Evolutionary conservation across 768 basidiomycete genomes (phyloP), one percentile per base, ranked within the genome.

Genomic region (Nidula microcarpa): DNA sequence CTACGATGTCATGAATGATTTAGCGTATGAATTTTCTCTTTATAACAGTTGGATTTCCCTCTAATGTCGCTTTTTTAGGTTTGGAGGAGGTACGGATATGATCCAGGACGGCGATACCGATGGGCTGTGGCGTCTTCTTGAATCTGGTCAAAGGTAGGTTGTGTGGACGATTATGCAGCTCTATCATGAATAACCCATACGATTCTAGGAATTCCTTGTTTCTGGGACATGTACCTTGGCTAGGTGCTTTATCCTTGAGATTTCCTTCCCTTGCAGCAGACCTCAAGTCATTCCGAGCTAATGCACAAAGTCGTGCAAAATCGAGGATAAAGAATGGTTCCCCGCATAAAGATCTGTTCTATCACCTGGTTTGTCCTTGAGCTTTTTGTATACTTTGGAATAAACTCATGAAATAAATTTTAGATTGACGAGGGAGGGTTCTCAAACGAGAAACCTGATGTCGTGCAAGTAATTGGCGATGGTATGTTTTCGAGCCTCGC

Each of bases 141-240:
- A 75, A 57, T 69, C 66, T 18, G 72, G 74, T 17, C 65, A 80
- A 55, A 67, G 64, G 81, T 81, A 60, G 59, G 73, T 57, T n/a
- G 17, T 36, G 36, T 34, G 17, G 9, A 17, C 23, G 17, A 34
- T 48, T 47, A 30, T 30, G 23, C 4, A 4, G 23, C 23, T 4
- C 23, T 30, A 30, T 30, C 23, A 30, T 30, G 23, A 30, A 30
- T 30, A 30, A 30, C 23, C 16, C 11, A 41, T 41, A 13, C 5
- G 13, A 11, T 17, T 41, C 11, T 41, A 79, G 76, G 48, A 65
- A 68, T 52, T 73, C 75, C 3, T 65, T 79, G 5, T 64, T 79
- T 52, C 68, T 78, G 64, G 69, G 70, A 9, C 74, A 78, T 43
- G 62, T 78, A 1, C 76, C 79, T 8, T 81, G 79, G 78, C 49